Percentiles rank a stretch among this genome's conserved stretches.
Conservation (phyloP, 1,139 yeast species). For the Debaryomycetaceae sp. region DNA sequence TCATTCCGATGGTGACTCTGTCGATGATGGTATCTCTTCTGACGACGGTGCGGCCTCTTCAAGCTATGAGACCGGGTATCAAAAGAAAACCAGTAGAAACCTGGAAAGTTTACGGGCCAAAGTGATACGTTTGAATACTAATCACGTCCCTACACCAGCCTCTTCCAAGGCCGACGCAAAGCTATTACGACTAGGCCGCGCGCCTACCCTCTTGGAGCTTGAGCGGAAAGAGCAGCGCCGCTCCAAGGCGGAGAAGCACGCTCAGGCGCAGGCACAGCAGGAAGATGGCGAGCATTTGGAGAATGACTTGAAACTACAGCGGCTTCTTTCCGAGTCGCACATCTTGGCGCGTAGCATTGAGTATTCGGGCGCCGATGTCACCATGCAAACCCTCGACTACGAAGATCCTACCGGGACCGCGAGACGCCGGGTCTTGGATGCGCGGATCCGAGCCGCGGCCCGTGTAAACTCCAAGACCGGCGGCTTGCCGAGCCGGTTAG, state of each 20-base stretch:
- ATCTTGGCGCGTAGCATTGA: conserved; percentile 50
- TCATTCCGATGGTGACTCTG: conserved; percentile 1
- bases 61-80: conserved; percentile 4
- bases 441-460: conserved; percentile 50
- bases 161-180: conserved; percentile 21
- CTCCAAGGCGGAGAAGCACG: conserved; percentile 17
- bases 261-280: conserved; percentile 14
- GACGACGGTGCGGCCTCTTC: too few relatives aligned
- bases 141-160: conserved; percentile 9
- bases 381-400: conserved; percentile 53
- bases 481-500: conserved; percentile 37
- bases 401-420: conserved; percentile 76
- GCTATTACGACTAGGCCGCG: conserved; percentile 28
- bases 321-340: conserved; percentile 78
- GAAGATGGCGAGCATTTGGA: conserved; percentile 47
- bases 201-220: conserved; percentile 28
- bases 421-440: conserved; percentile 60
- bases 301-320: conserved; percentile 74
- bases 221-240: conserved; percentile 14
- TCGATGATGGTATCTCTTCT: conserved; percentile 2
- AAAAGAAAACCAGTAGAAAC: too few relatives aligned
- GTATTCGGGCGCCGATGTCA: conserved; percentile 68
- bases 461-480: conserved; percentile 34
- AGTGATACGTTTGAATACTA: conserved; percentile 23
- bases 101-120: conserved; percentile 12